These are phyloP conservation scores for Tympanopsis confertula DNA, from an alignment of 2,329 filamentous ascomycete genomes.

Conservation along the genomic window DNA sequence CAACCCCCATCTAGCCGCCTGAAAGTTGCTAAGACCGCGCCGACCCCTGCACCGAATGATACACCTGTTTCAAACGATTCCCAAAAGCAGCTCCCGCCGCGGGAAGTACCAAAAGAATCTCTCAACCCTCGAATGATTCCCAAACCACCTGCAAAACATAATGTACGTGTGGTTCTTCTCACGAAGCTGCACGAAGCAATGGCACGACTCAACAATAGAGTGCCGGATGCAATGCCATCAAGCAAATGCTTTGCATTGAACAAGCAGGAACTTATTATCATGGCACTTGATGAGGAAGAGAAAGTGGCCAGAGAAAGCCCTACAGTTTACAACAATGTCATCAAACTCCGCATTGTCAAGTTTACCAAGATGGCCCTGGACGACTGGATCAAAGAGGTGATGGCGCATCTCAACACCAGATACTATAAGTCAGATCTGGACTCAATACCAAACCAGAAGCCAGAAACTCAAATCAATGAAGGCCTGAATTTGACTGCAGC, in stretches of 20 bases:
- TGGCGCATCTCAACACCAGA: conserved; percentile 13
- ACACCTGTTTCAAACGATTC: background rate
- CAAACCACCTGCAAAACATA: background rate
- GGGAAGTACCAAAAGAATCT: background rate
- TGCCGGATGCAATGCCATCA: background rate
- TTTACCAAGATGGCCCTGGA: conserved; percentile 64
- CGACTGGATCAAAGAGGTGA: conserved; percentile 59
- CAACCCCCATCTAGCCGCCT: too few species aligned
- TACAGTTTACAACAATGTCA: conserved; percentile 67
- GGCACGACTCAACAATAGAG: background rate
- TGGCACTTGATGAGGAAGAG: conserved; percentile 70
- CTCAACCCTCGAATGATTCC: background rate
- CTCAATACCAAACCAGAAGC: conserved; percentile 17
- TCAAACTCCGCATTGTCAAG: conserved; percentile 68
- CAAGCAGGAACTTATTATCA: conserved; percentile 51
- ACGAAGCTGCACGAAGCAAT: background rate
- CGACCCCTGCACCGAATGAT: too few species aligned
- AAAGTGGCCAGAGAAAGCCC: conserved; percentile 54
- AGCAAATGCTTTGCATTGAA: background rate
- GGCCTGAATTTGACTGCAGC: conserved; percentile 60
- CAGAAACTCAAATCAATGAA: conserved; percentile 37
- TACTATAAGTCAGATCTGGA: conserved; percentile 18
- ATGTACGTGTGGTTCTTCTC: background rate
- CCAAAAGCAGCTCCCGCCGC: background rate
- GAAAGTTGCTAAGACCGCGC: too few species aligned